Base-by-base conservation (phyloP, 768 basidiomycete genomes). In the Pholiota molesta region DNA sequence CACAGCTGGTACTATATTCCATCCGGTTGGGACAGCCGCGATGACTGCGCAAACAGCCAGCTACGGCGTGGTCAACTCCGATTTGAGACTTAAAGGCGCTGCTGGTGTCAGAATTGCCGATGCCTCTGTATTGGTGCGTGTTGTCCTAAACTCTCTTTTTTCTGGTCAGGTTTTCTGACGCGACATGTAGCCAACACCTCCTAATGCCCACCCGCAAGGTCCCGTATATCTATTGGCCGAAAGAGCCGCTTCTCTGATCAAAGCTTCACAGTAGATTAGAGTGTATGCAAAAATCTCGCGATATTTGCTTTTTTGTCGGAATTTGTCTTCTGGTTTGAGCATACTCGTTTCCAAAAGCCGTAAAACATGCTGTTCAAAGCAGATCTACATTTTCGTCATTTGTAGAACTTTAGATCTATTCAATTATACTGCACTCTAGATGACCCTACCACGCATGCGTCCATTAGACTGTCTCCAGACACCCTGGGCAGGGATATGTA, bases 101-200 rank as follows among this genome's bases (percentile, higher is more conserved):
- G 49, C 44, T 6, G 77, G 74, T 2, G 59, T 79, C 17, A 71
- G 78, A 4, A 68, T 79, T 29, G 74, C 78, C 17, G 77, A 79
- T 68, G 70, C 71, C 6, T 79, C 77, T 8, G 73, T 74, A 60
- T 60, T 75, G 55, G 78, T 77, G 53, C 59, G 77, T 67, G 39
- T 16, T 39, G 11, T 45, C 42, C 29, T 11, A 19, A 31, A 31
- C 21, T 26, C 4, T 4, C 14, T 6, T 21, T 23, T 47, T 19
- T 47, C 10, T 47, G 2, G 7, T 37, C 35, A 1, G 13, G 11
- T 37, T 14, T 37, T 5, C 35, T 37, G 13, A 37, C 13, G 11
- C 35, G 14, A 37, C 14, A 13, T 37, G 13, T 49, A 49, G 23
- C 47, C 23, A 49, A 49, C 23, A 14, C 47, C 23, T 23, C 23